Conservation (phyloP, 495 filamentous ascomycete species). For the Clohesyomyces aquaticus region DNA sequence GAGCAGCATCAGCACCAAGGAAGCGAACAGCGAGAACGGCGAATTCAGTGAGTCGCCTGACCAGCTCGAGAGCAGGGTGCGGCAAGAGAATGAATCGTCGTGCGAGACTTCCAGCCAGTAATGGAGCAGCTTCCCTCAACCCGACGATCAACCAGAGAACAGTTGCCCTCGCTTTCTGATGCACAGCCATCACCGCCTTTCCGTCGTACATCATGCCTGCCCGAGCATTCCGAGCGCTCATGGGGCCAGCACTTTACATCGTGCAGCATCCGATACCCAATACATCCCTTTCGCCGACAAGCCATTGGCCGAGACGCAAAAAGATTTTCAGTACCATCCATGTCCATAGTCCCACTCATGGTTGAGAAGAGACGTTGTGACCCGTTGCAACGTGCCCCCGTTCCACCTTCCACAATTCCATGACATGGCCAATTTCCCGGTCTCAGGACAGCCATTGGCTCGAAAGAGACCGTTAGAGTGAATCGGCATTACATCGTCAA, state of each 20-base stretch:
- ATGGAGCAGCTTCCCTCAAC: background rate
- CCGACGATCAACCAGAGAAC: background rate
- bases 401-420: conserved; percentile 14
- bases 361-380: conserved; percentile 6
- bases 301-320: conserved; percentile 18
- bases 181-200: conserved; percentile 12
- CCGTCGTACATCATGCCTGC: conserved; percentile 14
- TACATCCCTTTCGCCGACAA: conserved; percentile 1
- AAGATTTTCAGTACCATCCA: conserved; percentile 18
- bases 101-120: conserved; percentile 7
- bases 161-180: background rate
- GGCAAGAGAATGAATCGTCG: conserved; percentile 29
- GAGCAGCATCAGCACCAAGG: background rate
- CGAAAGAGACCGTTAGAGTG: background rate
- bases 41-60: conserved; percentile 20
- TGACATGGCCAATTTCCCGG: conserved; percentile 11
- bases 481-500: background rate
- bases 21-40: conserved; percentile 1
- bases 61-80: conserved; percentile 15
- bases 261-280: conserved; percentile 10
- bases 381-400: conserved; percentile 8
- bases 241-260: background rate
- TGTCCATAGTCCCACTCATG: background rate
- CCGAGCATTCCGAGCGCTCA: conserved; percentile 9
- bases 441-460: conserved; percentile 3